Evolutionary conservation across 805 yeast species (phyloP).

Genomic region (Candida boleticola): DNA sequence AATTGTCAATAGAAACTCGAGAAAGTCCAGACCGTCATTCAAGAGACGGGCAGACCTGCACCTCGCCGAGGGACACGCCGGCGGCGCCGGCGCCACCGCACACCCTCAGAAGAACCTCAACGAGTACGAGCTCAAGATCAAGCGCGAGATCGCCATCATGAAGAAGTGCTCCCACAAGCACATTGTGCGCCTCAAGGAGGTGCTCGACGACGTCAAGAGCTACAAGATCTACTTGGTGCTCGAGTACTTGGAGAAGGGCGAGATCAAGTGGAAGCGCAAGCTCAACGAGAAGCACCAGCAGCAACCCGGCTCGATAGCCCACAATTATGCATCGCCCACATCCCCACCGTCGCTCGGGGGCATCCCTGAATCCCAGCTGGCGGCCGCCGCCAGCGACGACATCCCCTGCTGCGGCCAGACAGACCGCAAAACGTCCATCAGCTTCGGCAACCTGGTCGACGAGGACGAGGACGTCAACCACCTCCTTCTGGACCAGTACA

Average conservation of each 20-base stretch:
- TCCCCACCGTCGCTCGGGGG: background rate
- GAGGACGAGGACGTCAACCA: conserved; percentile 18
- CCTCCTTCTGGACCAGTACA: conserved; percentile 23
- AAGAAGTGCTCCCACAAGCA: conserved; percentile 47
- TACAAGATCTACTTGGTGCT: conserved; percentile 86
- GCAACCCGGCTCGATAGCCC: background rate
- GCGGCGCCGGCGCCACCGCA: conserved; percentile 12
- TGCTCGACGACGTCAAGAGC: conserved; percentile 79
- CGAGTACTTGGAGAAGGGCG: conserved; percentile 89
- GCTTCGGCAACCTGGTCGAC: conserved; percentile 7
- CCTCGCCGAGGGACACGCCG: conserved; percentile 9
- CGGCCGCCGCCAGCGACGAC: conserved; percentile 31
- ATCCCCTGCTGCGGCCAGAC: conserved; percentile 32
- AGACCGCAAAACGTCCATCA: conserved; percentile 1
- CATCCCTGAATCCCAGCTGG: conserved; percentile 10
- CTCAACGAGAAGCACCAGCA: conserved; percentile 5
- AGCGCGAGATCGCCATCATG: conserved; percentile 44
- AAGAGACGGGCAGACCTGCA: conserved; percentile 27
- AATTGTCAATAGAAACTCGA: conserved; percentile 71
- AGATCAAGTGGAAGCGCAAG: conserved; percentile 69
- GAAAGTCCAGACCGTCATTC: conserved; percentile 31
- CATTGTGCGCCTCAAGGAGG: conserved; percentile 48
- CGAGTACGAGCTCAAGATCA: conserved; percentile 37
- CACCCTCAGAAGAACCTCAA: conserved; percentile 9
- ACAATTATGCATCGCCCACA: background rate